Base-by-base conservation (phyloP, 108 stramenopile species). In the Conticribra guillardii region DNA sequence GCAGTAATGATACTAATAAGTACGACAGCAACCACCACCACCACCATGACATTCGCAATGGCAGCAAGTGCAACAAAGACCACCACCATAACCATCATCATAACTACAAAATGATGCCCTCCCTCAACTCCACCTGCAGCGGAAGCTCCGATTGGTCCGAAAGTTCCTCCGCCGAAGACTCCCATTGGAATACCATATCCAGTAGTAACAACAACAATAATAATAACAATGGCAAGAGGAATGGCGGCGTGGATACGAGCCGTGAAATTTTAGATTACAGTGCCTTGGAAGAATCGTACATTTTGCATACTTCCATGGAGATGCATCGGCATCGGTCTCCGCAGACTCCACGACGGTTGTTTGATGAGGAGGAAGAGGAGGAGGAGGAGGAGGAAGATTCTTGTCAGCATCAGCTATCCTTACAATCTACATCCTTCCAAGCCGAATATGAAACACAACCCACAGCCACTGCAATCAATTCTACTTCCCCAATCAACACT, bases 251-350 rank as follows among this genome's bases (percentile, higher is more conserved):
- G 4, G 60, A 73, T 54, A 44, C 54, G 9, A 54, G 53, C 19
- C 54, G 71, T n/a, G 71, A 74, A 16, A 19, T 74, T n/a, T 31
- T 74, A 0, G 50, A 74, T 59, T 66, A 74, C 33, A 74, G 64
- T 51, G 33, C 34, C 16, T 52, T 74, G 29, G 44, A 47, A 17
- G 64, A 74, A 17, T 51, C 50, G 54, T 61, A 29, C 29, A 47
- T 72, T 32, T 45, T 52, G 2, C 59, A 51, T 41, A 41, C 37
- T 5, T 9, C 8, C 11, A 41, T 11, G 30, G 60, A 64, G 3
- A 11, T 15, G 3, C 41, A 48, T 1, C 52, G 52, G 18, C 15
- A 32, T 21, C 22, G 14, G 14, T 30, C 62, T 32, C 64, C 55
- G 4, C 73, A 74, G 32, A 57, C 63, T 2, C 73, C 73, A 0